phyloP scores from a whole-genome alignment of 768 basidiomycete species.

The Phanerochaete sordida region DNA sequence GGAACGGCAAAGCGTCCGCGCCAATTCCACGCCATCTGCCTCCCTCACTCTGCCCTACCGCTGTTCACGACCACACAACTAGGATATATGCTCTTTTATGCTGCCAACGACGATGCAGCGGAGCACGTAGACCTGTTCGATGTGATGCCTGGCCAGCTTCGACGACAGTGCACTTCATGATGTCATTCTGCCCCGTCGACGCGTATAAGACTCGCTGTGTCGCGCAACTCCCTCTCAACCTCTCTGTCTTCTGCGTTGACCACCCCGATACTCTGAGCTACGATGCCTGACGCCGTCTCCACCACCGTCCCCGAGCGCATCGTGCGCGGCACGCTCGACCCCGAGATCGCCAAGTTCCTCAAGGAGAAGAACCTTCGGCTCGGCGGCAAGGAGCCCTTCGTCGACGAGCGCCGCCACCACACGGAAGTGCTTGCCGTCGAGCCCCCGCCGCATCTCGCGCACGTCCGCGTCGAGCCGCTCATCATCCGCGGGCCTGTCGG shows the following conservation, averaged over 20 bases:
- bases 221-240: background rate
- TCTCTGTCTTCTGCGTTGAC: background rate
- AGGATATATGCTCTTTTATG: too few relatives aligned
- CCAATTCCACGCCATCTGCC: background rate
- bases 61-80: too few relatives aligned
- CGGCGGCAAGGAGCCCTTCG: slow-evolving; percentile 4
- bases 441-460: background rate
- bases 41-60: too few relatives aligned
- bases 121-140: too few relatives aligned
- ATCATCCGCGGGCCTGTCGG: slow-evolving; percentile 4
- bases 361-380: background rate
- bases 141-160: background rate
- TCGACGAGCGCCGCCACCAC: slow-evolving; percentile 5
- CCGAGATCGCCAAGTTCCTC: background rate
- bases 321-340: background rate
- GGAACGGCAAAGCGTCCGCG: background rate
- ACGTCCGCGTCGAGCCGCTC: slow-evolving; percentile 8
- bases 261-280: background rate
- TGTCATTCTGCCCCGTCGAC: background rate
- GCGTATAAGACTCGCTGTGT: background rate
- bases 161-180: too few relatives aligned
- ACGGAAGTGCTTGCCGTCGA: background rate
- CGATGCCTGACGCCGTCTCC: background rate
- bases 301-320: background rate
- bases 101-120: too few relatives aligned